phyloP scores from a whole-genome alignment of 805 yeast species.

The Suhomyces pyralidae region DNA sequence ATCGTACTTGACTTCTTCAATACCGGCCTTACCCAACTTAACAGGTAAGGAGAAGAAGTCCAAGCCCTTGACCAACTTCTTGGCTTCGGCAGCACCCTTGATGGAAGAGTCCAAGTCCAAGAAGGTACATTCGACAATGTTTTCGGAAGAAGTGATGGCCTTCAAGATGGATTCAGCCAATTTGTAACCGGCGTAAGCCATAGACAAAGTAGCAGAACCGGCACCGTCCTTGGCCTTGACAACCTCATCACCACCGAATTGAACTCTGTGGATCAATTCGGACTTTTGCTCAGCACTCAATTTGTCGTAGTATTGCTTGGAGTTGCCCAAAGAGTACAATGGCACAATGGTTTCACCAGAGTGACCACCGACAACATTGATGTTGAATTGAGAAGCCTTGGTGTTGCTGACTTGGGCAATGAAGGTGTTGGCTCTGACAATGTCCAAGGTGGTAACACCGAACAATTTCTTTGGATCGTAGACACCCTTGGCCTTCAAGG shows the following conservation, averaged over 20 bases:
- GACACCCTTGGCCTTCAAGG: conserved; percentile 62
- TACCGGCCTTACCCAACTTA: conserved; percentile 51
- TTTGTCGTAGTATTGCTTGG: conserved; percentile 33
- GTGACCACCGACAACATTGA: conserved; percentile 91
- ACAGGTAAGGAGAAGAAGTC: conserved; percentile 67
- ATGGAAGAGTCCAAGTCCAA: conserved; percentile 49
- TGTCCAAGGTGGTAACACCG: conserved; percentile 88
- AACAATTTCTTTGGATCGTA: conserved; percentile 71
- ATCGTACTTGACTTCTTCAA: conserved; percentile 51
- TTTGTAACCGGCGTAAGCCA: conserved; percentile 92
- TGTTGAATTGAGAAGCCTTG: conserved; percentile 51
- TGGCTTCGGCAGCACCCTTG: conserved; percentile 51
- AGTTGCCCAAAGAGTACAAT: conserved; percentile 51
- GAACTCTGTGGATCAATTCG: conserved; percentile 43
- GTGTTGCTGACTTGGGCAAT: conserved; percentile 50
- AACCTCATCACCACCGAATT: conserved; percentile 89
- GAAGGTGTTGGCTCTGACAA: conserved; percentile 84
- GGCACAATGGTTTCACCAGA: conserved; percentile 95
- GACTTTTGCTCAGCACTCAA: conserved; percentile 31
- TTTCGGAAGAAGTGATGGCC: conserved; percentile 24
- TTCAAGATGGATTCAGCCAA: conserved; percentile 57
- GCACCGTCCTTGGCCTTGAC: conserved; percentile 93
- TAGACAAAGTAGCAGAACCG: conserved; percentile 92
- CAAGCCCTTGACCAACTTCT: conserved; percentile 39
- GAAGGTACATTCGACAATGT: conserved; percentile 48